Evolutionary conservation across 2,329 filamentous ascomycete genomes (phyloP).

Genomic region (Aspergillus sp.): DNA sequence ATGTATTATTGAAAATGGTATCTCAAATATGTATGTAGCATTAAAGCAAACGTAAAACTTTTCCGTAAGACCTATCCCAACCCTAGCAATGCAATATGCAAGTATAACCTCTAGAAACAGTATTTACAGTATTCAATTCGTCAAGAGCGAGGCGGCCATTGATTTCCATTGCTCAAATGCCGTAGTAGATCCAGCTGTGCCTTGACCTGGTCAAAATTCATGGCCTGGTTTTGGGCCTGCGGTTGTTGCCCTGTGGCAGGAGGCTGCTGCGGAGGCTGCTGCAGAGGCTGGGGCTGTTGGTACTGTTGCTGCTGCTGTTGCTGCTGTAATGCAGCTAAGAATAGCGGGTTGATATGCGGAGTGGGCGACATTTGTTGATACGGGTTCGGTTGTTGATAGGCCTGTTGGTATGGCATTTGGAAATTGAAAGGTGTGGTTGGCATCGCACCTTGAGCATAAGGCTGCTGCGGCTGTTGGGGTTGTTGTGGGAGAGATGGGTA

Average conservation of each 20-base stretch:
- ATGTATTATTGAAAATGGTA: conserved; percentile 3
- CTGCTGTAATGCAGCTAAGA: conserved; percentile 52
- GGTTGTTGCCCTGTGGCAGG: conserved; percentile 27
- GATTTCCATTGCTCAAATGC: conserved; percentile 35
- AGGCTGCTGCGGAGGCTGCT: conserved; percentile 29
- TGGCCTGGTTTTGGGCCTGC: conserved; percentile 26
- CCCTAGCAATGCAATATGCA: neutral
- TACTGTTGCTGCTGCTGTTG: conserved; percentile 41
- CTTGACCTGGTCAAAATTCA: conserved; percentile 44
- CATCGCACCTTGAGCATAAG: conserved; percentile 25
- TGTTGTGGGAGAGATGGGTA: conserved; percentile 24
- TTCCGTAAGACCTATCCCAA: conserved; percentile 10
- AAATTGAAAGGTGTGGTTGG: conserved; percentile 35
- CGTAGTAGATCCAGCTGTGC: conserved; percentile 43
- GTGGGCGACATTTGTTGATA: conserved; percentile 41
- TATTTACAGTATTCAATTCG: conserved; percentile 8
- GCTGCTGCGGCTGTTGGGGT: conserved; percentile 35
- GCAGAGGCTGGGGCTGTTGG: conserved; percentile 30
- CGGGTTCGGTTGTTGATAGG: conserved; percentile 45
- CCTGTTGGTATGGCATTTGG: conserved; percentile 42
- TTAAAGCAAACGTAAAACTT: conserved; percentile 10
- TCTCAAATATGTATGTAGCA: neutral
- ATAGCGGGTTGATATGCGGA: conserved; percentile 59
- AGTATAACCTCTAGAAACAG: conserved; percentile 12
- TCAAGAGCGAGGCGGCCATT: conserved; percentile 31